Evolutionary conservation across 169 alveolate species (phyloP), one percentile per base, ranked within the genome.

Genomic region (Cystoisospora suis): DNA sequence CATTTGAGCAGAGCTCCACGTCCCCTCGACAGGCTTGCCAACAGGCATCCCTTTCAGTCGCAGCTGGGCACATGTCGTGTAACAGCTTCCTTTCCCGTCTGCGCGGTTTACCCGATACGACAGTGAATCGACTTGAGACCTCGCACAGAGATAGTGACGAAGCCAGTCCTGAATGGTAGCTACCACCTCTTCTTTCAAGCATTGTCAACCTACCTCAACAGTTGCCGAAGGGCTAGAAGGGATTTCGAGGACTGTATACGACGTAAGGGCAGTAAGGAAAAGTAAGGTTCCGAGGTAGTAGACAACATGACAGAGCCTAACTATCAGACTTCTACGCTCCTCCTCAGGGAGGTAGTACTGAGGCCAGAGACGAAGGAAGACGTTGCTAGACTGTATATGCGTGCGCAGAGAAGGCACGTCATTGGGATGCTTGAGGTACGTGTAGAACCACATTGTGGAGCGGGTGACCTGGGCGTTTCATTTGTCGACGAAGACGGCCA

Each of bases 291-390:
- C 58, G 36, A 72, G 83, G 29, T 72, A 72, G 32, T 72, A 72
- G 56, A 72, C 32, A 32, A 72, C 36, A 56, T 72, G 83, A 17
- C 47, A 72, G 5, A 56, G 36, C 20, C 83, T 46, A 56, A 72
- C 83, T 20, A 34, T 15, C 34, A 72, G 53, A 72, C 58, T 38
- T 40, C 42, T 34, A 29, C 83, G 46, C 27, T 72, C 58, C n/a
- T 72, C 83, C 42, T 72, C 83, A 72, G 83, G 83, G 34, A 72
- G 32, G 83, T 72, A 72, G 53, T 72, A 40, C 56, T 72, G 83
- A n/a, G 83, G 83, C 36, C 83, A 34, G 38, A 72, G 53, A 4
- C 83, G 83, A n/a, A 72, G 53, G 42, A 72, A 72, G 23, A 72
- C 42, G 27, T 72, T 72, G 32, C 83, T 72, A 29, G 83, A 72